A percentile compares a stretch with the other conserved stretches of the same genome.
These are phyloP conservation scores for Ilex paraguariensis DNA, from an alignment of 305 asterid species.

Conservation along the genomic window DNA sequence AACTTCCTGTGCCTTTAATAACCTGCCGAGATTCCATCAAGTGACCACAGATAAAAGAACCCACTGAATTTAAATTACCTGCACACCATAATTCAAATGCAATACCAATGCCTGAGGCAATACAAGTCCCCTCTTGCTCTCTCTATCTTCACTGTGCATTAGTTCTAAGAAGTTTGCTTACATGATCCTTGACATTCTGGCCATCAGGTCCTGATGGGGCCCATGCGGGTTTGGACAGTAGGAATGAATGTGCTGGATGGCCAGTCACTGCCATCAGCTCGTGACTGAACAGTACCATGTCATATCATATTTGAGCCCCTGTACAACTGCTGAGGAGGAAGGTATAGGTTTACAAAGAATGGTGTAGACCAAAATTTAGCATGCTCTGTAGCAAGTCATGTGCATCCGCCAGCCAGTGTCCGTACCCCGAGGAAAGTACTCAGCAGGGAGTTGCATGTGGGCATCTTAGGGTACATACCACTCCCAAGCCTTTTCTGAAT, in stretches of 20 bases:
- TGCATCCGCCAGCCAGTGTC: conserved; percentile 77
- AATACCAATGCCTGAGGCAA: conserved; percentile 17
- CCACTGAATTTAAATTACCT: no score
- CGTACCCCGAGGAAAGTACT: conserved; percentile 93
- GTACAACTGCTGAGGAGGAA: conserved; percentile 85
- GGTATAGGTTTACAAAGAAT: conserved; percentile 86
- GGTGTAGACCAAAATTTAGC: conserved; percentile 68
- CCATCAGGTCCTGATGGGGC: conserved; percentile 85
- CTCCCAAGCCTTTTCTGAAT: conserved; percentile 79
- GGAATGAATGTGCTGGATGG: conserved; percentile 82
- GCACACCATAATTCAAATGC: no score
- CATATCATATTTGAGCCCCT: conserved; percentile 66
- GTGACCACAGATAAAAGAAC: no score
- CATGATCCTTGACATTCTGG: conserved; percentile 80
- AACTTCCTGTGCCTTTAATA: no score
- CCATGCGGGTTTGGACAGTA: conserved; percentile 44
- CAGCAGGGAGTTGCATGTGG: conserved; percentile 87
- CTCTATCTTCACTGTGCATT: conserved; percentile 95
- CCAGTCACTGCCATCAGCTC: conserved; percentile 74
- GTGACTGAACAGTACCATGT: conserved; percentile 57
- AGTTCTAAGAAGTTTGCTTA: conserved; percentile 61
- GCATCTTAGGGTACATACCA: conserved; percentile 96
- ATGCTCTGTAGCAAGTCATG: conserved; percentile 69
- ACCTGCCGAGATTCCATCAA: no score
- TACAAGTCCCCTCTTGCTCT: conserved; percentile 91